Evolutionary conservation across 495 filamentous ascomycete species (phyloP), one percentile per base, ranked within the genome.

Genomic region (Jackrogersella multiformis): DNA sequence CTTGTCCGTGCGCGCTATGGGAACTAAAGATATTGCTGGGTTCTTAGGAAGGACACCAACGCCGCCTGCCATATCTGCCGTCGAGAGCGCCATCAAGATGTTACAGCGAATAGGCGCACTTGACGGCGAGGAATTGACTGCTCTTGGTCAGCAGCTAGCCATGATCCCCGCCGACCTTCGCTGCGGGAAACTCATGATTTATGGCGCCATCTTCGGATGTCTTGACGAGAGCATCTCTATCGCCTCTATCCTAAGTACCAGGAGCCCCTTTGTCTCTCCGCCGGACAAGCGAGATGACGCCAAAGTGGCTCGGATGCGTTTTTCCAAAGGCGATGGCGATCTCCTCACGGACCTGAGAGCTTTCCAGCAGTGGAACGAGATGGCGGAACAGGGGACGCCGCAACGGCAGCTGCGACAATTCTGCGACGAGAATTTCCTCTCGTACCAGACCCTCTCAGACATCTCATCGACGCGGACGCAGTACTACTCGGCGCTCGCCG

Each of bases 111-210:
- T 99, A 77, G 94, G 96, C 35, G 95, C 96, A 7, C 81, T 97
- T 2, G 90, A 93, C 61, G 90, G 90, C 28, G 86, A 92, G 53
- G 87, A 91, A 59, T 81, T 99, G 38, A 98, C 95, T 0, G 93
- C 93, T 0, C 87, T 99, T 0, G 95, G 95, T 36, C 86, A 90
- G 44, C 94, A 98, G 78, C 80, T 99, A 8, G 88, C 93, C 35
- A 90, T 96, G 88, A 97, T 99, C 38, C 95, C 95, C 2, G 93
- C 96, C 1, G 95, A 99, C 66, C 81, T 99, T 23, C 88, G 96
- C 9, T 97, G 92, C 74, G 90, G 90, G 16, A 99, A 99, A 76
- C 85, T 99, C 6, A 91, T 99, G 86, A 92, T 99, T 13, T 97
- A 96, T 68, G 96, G 95, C 13, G 90, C 92, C 1, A 94, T 93